phyloP scores from a whole-genome alignment of 257 asterid genomes.

The Solanum acaule region DNA sequence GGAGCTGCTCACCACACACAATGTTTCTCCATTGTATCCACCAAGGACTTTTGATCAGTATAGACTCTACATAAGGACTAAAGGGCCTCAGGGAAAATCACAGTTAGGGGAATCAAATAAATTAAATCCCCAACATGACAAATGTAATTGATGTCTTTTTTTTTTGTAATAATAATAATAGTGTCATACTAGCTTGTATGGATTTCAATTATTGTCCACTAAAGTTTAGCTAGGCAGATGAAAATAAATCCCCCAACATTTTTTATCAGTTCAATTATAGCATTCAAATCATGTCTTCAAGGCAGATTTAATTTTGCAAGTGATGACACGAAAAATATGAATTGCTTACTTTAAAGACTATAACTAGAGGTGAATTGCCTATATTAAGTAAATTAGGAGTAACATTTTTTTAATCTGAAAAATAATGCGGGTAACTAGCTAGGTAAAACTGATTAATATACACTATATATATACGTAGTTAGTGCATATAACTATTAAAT shows the following conservation, averaged over 20 bases:
- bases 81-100: slow-evolving; percentile 66
- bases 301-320: neutral
- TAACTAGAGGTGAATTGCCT: neutral
- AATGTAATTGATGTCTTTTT: neutral
- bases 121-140: neutral
- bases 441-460: neutral
- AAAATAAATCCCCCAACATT: no score
- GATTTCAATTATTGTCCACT: neutral
- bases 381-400: neutral
- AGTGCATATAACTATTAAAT: neutral
- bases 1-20: slow-evolving; percentile 36
- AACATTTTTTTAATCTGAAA: neutral
- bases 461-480: neutral
- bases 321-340: neutral
- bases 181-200: neutral
- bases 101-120: slow-evolving; percentile 30
- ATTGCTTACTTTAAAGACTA: neutral
- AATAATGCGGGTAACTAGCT: neutral
- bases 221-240: neutral
- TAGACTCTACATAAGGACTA: slow-evolving; percentile 59
- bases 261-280: neutral
- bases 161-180: neutral
- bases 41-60: slow-evolving; percentile 68
- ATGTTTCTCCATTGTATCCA: slow-evolving; percentile 35
- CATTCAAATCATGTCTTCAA: no score